These are phyloP conservation scores for Termitomyces sp. DNA, from an alignment of 768 basidiomycete genomes.

Conservation along the genomic window DNA sequence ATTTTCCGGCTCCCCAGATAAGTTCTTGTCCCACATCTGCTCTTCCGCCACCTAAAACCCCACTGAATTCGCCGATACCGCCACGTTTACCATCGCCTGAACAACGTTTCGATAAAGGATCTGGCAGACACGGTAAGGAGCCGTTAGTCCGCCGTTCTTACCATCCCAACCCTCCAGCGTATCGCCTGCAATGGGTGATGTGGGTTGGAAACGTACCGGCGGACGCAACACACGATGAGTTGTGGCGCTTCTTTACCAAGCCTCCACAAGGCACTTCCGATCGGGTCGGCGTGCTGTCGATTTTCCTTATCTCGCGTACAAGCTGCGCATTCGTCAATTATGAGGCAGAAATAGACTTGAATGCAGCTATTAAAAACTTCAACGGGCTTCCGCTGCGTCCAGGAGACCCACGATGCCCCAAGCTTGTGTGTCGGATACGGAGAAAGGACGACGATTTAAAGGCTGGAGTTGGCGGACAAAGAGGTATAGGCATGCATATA, in stretches of 20 bases:
- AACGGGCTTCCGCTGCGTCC: constrained; percentile 70
- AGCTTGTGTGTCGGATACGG: constrained; percentile 80
- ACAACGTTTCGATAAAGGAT: neutral
- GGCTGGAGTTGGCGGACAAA: constrained; percentile 88
- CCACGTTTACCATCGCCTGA: neutral
- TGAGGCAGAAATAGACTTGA: constrained; percentile 53
- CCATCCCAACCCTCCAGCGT: constrained; percentile 66
- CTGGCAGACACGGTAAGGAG: constrained; percentile 19
- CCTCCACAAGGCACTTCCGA: constrained; percentile 11
- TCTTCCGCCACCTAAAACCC: constrained; percentile 14
- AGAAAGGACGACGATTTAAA: constrained; percentile 78
- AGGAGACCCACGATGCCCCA: constrained; percentile 65
- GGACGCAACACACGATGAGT: constrained; percentile 78
- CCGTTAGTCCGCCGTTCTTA: constrained; percentile 45
- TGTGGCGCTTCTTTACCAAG: constrained; percentile 77
- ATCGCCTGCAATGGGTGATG: constrained; percentile 91
- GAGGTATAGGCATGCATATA: constrained; percentile 80
- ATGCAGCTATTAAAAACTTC: constrained; percentile 64
- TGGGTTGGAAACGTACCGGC: constrained; percentile 92
- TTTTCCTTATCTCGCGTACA: constrained; percentile 91
- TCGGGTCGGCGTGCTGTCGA: constrained; percentile 65
- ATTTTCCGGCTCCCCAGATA: constrained; percentile 21
- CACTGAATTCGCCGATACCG: constrained; percentile 13
- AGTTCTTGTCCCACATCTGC: constrained; percentile 17
- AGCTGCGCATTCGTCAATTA: constrained; percentile 95